phyloP scores from a whole-genome alignment of 257 asterid species.

The Rhazya stricta region DNA sequence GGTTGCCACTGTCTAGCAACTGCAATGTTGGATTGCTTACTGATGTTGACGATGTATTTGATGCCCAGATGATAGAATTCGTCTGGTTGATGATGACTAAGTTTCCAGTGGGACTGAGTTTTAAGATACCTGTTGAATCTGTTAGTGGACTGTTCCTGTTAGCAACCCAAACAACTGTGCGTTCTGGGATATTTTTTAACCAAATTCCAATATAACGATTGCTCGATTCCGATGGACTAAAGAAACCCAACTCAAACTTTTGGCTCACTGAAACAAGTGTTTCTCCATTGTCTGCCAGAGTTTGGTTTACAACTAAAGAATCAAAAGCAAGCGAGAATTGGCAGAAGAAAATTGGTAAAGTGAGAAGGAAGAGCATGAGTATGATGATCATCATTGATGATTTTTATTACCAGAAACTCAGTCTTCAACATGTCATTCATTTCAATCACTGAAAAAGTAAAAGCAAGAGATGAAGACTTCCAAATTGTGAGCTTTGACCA shows the following conservation, averaged over 20 bases:
- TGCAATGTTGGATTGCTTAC: conserved; percentile 23
- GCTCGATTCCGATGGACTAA: conserved; percentile 8
- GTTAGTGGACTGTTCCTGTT: conserved; percentile 25
- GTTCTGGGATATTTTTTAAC: conserved; percentile 32
- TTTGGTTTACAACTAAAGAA: conserved; percentile 11
- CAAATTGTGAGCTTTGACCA: not conserved
- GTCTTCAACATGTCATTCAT: conserved; percentile 4
- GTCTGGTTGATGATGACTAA: conserved; percentile 13
- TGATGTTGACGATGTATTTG: conserved; percentile 14
- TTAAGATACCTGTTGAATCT: conserved; percentile 22
- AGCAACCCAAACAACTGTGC: conserved; percentile 38
- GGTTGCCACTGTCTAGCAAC: conserved; percentile 38
- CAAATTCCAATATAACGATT: conserved; percentile 23
- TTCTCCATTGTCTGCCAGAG: conserved; percentile 15
- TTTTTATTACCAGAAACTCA: not conserved
- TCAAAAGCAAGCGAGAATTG: conserved; percentile 13
- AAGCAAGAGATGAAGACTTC: not conserved
- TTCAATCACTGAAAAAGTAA: not conserved
- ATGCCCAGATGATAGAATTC: conserved; percentile 28
- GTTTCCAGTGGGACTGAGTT: conserved; percentile 22
- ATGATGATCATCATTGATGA: conserved; percentile 3
- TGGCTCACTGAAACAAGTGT: conserved; percentile 12
- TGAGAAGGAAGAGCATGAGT: conserved; percentile 4
- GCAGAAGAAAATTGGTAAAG: conserved; percentile 14
- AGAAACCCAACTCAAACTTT: conserved; percentile 26